phyloP scores from a whole-genome alignment of 805 yeast genomes.

The Torulaspora delbrueckii region DNA sequence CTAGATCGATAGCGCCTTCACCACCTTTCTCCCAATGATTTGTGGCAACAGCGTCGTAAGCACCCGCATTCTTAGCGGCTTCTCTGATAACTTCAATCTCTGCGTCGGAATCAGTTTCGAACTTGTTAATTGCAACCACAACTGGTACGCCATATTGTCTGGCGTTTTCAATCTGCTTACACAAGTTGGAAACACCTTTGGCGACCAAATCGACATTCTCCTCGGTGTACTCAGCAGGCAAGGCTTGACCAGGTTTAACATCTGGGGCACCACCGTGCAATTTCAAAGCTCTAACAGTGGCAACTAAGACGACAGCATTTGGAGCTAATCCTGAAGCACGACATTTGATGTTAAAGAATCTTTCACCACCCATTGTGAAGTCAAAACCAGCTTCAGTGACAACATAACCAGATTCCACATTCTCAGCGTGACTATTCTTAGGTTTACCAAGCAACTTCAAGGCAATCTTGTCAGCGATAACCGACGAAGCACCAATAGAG shows the following conservation, averaged over 20 bases:
- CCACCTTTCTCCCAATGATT: conserved; percentile 98
- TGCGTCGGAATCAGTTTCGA: conserved; percentile 72
- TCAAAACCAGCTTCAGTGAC: conserved; percentile 98
- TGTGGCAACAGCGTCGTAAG: conserved; percentile 81
- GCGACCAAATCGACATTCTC: conserved; percentile 77
- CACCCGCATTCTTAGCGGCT: conserved; percentile 88
- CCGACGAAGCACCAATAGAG: conserved; percentile 94
- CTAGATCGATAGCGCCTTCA: conserved; percentile 77
- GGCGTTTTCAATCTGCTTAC: conserved; percentile 85
- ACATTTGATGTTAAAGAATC: conserved; percentile 93
- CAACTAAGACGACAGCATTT: conserved; percentile 88
- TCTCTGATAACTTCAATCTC: conserved; percentile 77
- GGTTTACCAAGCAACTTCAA: conserved; percentile 78
- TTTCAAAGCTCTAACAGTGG: conserved; percentile 94
- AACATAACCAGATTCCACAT: conserved; percentile 69
- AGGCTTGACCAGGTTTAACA: conserved; percentile 86
- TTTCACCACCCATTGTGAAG: conserved; percentile 98
- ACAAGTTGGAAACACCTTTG: conserved; percentile 80
- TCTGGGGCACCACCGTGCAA: conserved; percentile 97
- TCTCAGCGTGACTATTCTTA: conserved; percentile 29
- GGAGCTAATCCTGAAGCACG: conserved; percentile 85
- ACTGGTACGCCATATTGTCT: conserved; percentile 84
- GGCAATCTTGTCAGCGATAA: conserved; percentile 88
- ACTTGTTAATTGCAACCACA: conserved; percentile 88
- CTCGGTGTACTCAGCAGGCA: conserved; percentile 73